These are phyloP conservation scores for Capsella bursapastoris DNA, from an alignment of 345 rosid genomes.

Conservation along the genomic window DNA sequence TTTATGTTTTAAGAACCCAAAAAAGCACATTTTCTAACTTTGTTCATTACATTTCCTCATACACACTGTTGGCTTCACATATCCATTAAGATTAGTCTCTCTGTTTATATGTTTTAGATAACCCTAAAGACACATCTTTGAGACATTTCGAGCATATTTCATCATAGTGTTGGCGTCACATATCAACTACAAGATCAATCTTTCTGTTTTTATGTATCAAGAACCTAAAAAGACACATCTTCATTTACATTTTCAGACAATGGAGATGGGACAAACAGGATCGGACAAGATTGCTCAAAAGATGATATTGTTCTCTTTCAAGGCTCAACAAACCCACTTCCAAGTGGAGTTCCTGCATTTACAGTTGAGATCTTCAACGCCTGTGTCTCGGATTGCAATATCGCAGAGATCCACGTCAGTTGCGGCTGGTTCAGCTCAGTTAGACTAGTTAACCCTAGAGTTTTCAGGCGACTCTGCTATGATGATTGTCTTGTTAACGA, in stretches of 20 bases:
- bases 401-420: conserved; percentile 67
- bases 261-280: conserved; percentile 47
- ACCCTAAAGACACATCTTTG: too few relatives aligned
- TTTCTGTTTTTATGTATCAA: not conserved
- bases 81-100: not conserved
- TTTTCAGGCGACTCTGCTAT: conserved; percentile 59
- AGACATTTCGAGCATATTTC: too few relatives aligned
- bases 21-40: not conserved
- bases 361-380: conserved; percentile 59
- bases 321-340: conserved; percentile 60
- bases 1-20: too few relatives aligned
- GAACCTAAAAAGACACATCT: not conserved
- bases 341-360: conserved; percentile 69
- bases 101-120: too few relatives aligned
- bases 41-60: not conserved
- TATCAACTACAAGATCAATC: too few relatives aligned
- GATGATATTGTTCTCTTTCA: conserved; percentile 65
- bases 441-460: conserved; percentile 58
- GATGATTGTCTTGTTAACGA: conserved; percentile 74
- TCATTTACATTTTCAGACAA: conserved; percentile 24
- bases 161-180: not conserved
- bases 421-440: conserved; percentile 82
- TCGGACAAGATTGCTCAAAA: conserved; percentile 62
- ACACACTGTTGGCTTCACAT: not conserved
- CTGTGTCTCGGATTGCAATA: conserved; percentile 59